Conservation (phyloP, 2,329 filamentous ascomycete species). For the Herpotrichia juniperi region DNA sequence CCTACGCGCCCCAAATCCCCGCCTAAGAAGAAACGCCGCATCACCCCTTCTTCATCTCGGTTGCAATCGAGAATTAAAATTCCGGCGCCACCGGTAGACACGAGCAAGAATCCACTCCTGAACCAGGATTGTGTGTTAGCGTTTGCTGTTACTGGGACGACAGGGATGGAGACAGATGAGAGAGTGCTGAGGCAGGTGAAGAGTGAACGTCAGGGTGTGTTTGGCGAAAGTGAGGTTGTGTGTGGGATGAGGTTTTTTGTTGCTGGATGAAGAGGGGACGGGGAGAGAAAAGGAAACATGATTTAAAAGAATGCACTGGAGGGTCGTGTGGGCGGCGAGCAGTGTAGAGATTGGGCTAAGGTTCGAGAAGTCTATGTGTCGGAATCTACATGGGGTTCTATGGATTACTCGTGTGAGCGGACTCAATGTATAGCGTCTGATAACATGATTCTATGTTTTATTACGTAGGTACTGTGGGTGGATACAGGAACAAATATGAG, state of each 20-base stretch:
- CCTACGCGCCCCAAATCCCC: too few species aligned
- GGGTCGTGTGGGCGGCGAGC: too few species aligned
- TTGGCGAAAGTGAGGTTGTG: constrained; percentile 49
- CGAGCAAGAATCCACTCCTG: constrained; percentile 35
- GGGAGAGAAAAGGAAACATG: too few species aligned
- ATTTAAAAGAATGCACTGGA: too few species aligned
- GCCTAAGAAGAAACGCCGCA: background rate
- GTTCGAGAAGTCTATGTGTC: too few species aligned
- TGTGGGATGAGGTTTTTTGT: constrained; percentile 52
- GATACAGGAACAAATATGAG: too few species aligned
- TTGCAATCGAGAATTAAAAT: background rate
- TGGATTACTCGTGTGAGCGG: too few species aligned
- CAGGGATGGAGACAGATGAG: constrained; percentile 12
- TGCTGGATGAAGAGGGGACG: constrained; percentile 8
- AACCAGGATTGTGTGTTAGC: constrained; percentile 42
- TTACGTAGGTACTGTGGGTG: too few species aligned
- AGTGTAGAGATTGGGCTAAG: too few species aligned
- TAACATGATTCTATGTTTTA: too few species aligned
- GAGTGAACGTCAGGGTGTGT: constrained; percentile 46
- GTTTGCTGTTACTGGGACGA: constrained; percentile 34
- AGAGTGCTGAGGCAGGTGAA: constrained; percentile 46
- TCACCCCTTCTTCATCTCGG: background rate
- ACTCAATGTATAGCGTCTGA: too few species aligned
- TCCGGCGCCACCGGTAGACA: constrained; percentile 1
- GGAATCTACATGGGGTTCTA: too few species aligned